phyloP scores from a whole-genome alignment of 2,329 filamentous ascomycete species.

The Triangularia verruculosa region DNA sequence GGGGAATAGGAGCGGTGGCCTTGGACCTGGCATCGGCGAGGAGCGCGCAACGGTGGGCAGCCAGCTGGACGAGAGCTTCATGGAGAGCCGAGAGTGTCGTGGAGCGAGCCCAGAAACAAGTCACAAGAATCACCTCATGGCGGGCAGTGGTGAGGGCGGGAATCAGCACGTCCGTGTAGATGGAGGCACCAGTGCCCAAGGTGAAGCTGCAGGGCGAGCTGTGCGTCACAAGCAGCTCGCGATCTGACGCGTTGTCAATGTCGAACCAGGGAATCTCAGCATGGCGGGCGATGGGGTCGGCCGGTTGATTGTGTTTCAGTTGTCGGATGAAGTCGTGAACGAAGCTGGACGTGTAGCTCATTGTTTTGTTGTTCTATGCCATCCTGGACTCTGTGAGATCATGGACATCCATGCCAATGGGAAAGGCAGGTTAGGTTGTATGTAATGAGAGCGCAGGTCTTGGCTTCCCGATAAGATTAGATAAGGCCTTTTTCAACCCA shows the following conservation, averaged over 20 bases:
- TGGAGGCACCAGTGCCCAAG: conserved; percentile 56
- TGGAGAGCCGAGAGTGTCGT: conserved; percentile 56
- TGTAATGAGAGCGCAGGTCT: neutral
- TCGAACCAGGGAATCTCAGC: conserved; percentile 47
- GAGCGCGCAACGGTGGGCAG: conserved; percentile 38
- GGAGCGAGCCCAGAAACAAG: conserved; percentile 78
- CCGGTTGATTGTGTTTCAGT: conserved; percentile 18
- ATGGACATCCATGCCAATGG: too few species aligned
- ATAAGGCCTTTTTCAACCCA: too few species aligned
- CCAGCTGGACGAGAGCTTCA: conserved; percentile 58
- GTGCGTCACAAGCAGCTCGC: conserved; percentile 42
- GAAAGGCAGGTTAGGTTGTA: neutral
- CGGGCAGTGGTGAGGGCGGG: conserved; percentile 60
- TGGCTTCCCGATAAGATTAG: neutral
- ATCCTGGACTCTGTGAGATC: too few species aligned
- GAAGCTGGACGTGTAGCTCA: conserved; percentile 25
- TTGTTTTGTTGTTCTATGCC: conserved; percentile 8
- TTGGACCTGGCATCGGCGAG: conserved; percentile 23
- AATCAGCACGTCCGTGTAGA: conserved; percentile 54
- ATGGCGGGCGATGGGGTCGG: neutral
- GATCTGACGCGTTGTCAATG: conserved; percentile 35
- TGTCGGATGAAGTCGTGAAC: conserved; percentile 24
- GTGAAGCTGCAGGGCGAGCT: conserved; percentile 48
- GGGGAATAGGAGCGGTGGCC: conserved; percentile 20
- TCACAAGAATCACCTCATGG: conserved; percentile 70